These are phyloP conservation scores for Paramecium octaurelia DNA, from an alignment of 73 alveolate species.

Conservation along the genomic window DNA sequence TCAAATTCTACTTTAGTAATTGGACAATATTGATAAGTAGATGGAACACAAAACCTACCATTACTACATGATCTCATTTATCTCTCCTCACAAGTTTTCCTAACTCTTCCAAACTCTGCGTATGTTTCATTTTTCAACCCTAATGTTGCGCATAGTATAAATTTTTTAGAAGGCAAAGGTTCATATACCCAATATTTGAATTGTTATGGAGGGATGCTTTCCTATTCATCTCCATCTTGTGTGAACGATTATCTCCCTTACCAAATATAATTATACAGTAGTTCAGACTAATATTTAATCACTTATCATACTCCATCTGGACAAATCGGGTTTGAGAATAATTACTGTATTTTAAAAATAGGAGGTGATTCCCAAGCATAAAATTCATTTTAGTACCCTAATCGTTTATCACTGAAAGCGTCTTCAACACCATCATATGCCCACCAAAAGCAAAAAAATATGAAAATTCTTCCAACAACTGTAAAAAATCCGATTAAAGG, in stretches of 20 bases:
- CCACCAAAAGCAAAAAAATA: conserved; percentile 24
- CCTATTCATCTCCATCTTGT: not conserved
- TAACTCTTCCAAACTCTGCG: not conserved
- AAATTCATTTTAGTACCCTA: not conserved
- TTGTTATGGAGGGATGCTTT: not conserved
- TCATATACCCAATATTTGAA: not conserved
- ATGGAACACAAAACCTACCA: conserved; percentile 6
- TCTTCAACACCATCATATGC: conserved; percentile 19
- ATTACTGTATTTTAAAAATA: not conserved
- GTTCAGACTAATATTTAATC: not conserved
- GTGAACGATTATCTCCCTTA: not conserved
- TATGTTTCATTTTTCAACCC: not conserved
- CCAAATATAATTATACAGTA: not conserved
- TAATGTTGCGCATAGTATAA: not conserved
- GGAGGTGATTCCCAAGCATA: conserved; percentile 34
- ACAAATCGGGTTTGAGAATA: not conserved
- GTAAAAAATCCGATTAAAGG: not conserved
- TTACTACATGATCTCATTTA: conserved; percentile 15
- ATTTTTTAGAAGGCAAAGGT: not conserved
- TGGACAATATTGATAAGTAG: not conserved
- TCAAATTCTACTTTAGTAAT: not conserved
- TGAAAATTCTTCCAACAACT: not conserved
- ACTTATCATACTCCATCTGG: not conserved
- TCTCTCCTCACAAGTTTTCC: not conserved
- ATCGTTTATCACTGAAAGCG: not conserved